Base-by-base conservation (phyloP, 2,329 filamentous ascomycete genomes). In the Fusarium tupiense region DNA sequence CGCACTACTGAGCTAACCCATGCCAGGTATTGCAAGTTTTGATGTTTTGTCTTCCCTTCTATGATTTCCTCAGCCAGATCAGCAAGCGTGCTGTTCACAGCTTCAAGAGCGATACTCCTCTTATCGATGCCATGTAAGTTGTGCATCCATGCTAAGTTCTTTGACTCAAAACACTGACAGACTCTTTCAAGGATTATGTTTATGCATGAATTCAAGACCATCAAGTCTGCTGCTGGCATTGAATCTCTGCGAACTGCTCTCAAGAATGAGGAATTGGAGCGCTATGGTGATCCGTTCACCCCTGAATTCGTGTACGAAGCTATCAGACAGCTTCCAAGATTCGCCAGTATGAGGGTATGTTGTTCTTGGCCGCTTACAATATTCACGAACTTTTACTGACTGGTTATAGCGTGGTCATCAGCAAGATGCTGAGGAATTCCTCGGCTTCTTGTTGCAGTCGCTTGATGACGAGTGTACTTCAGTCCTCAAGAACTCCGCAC, bases 251-350 rank as follows among this genome's bases (percentile, higher is more conserved):
- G 90, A 62, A 87, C 91, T 73, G 87, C 90, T 43, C 85, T 98
- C 60, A 97, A 96, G 83, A 91, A 88, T 43, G 92, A 93, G 67
- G 94, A 98, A 77, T 87, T 98, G 44, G 95, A 98, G 82, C 91
- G 95, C 75, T 97, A 95, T 80, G 96, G 96, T 49, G 95, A 98
- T 63, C 89, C 95, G 6, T 95, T 99, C 69, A 96, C 91, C 26
- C 96, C 96, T 2, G 95, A 98, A 79, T 98, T 97, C 82, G 94
- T 99, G 26, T 99, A 98, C 80, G 93, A 98, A 70, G 94, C 95
- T 46, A 97, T 98, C 80, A 91, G 93, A 78, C 91, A 93, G 77
- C 87, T 98, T 65, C 92, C 95, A 49, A 91, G 95, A 61, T 99
- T 99, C 83, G 92, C 94, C 31, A 94, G 93, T 80, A 98, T 99